phyloP scores from a whole-genome alignment of 1,284 basidiomycete genomes.

The Trametes pubescens region DNA sequence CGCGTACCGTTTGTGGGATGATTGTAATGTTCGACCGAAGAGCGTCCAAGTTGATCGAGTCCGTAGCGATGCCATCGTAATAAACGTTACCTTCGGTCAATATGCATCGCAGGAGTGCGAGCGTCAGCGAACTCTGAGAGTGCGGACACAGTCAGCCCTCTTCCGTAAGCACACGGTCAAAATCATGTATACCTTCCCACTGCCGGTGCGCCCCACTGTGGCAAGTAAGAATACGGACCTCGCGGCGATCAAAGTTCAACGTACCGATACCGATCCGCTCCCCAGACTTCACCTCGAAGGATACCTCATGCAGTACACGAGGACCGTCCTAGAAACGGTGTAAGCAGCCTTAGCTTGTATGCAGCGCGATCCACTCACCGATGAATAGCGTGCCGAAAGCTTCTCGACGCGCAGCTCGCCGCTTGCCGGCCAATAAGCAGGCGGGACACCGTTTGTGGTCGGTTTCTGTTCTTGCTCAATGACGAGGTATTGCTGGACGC shows the following conservation, averaged over 20 bases:
- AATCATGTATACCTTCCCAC: slow-evolving; percentile 61
- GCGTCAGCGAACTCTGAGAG: slow-evolving; percentile 47
- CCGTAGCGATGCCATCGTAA: slow-evolving; percentile 45
- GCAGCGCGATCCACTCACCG: slow-evolving; percentile 12
- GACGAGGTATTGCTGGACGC: slow-evolving; percentile 68
- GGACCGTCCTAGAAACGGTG: slow-evolving; percentile 45
- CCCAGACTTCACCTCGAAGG: slow-evolving; percentile 59
- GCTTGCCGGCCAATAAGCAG: slow-evolving; percentile 83
- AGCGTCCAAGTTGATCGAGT: slow-evolving; percentile 68
- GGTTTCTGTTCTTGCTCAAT: slow-evolving; percentile 76
- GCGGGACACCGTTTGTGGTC: slow-evolving; percentile 59
- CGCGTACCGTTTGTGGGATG: slow-evolving; percentile 51
- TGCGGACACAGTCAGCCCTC: not conserved
- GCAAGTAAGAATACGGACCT: not conserved
- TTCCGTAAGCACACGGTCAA: too few species aligned
- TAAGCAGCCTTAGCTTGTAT: not conserved
- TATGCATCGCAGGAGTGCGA: slow-evolving; percentile 54
- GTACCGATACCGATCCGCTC: slow-evolving; percentile 60
- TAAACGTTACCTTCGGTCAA: slow-evolving; percentile 55
- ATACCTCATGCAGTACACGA: slow-evolving; percentile 57
- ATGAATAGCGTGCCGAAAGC: slow-evolving; percentile 64
- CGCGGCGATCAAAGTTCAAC: not conserved
- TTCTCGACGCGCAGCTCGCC: slow-evolving; percentile 72
- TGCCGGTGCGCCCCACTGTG: slow-evolving; percentile 72
- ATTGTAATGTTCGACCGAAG: slow-evolving; percentile 59